Base-by-base conservation (phyloP, 805 yeast genomes). In the Metschnikowia similis region DNA sequence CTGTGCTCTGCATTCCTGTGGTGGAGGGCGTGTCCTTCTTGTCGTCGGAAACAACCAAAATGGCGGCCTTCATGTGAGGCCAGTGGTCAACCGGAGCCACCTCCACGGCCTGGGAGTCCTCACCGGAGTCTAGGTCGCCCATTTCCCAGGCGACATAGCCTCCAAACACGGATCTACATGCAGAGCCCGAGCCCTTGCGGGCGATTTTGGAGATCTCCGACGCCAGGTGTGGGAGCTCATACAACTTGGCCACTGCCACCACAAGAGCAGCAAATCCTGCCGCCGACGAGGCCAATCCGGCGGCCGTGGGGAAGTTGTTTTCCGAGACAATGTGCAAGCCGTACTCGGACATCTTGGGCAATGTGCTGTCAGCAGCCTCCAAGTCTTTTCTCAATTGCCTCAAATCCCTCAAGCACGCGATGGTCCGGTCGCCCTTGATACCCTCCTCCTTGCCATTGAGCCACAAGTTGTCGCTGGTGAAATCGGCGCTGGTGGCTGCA, bases 61-160 rank as follows among this genome's bases (percentile, higher is more conserved):
- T 87, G 30, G 89, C 88, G 16, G 98, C 98, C 60, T 86, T 85
- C 61, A 94, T 87, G 37, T 81, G 77, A 38, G 97, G 90, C 99
- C 99, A 94, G 68, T 89, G 96, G 34, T 73, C 75, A 58, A 77
- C 64, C 8, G 96, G 86, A 3, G 96, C 96, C 36, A 94, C 81
- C 71, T 91, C 89, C 29, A 90, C 96, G 3, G 99, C 99, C 60
- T 83, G 85, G 11, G 97, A 91, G 71, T 94, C 99, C 41, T 81
- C 76, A n/a, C 99, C 99, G 63, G 90, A 85, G 0, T 56, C 70
- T 51, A 63, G 55, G 3, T 59, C 56, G 50, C 99, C 99, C 97
- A 91, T 90, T 68, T 94, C 97, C 99, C 99, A 94, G 3, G 98
- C 98, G 10, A 94, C 99, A 64, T 83, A 94, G 7, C 99, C 99